phyloP scores from a whole-genome alignment of 345 rosid genomes.

The Psidium friedrichsthalianum region DNA sequence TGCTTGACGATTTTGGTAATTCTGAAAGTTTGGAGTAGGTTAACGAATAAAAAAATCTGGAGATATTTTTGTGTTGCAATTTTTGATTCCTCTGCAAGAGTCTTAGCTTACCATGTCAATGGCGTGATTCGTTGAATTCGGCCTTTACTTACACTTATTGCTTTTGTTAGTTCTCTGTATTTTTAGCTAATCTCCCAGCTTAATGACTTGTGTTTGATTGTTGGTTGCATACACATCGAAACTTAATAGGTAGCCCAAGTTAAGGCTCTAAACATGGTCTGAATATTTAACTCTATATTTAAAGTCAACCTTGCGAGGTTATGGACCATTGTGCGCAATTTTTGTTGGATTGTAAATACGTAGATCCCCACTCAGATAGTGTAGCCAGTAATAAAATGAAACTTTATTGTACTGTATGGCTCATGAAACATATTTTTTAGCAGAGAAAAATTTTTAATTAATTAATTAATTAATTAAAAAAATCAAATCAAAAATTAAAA shows the following conservation, averaged over 20 bases:
- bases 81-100: not conserved
- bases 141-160: not conserved
- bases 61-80: not conserved
- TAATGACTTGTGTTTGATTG: not conserved
- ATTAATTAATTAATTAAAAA: too few relatives aligned
- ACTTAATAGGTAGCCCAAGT: not conserved
- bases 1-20: not conserved
- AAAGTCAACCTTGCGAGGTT: not conserved
- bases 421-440: too few relatives aligned
- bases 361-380: fast-evolving
- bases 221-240: fast-evolving
- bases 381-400: not conserved
- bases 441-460: too few relatives aligned
- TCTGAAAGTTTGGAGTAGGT: not conserved
- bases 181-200: not conserved
- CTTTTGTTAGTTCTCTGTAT: not conserved
- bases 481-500: too few relatives aligned
- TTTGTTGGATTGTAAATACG: not conserved
- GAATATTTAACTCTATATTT: not conserved
- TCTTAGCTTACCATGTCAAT: not conserved
- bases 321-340: not conserved
- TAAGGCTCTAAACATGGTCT: not conserved
- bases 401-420: too few relatives aligned
- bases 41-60: not conserved
- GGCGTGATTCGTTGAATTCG: fast-evolving